Percentiles rank a stretch among this genome's conserved stretches.
phyloP scores from a whole-genome alignment of 768 basidiomycete species.

The Polyporus arcularius region DNA sequence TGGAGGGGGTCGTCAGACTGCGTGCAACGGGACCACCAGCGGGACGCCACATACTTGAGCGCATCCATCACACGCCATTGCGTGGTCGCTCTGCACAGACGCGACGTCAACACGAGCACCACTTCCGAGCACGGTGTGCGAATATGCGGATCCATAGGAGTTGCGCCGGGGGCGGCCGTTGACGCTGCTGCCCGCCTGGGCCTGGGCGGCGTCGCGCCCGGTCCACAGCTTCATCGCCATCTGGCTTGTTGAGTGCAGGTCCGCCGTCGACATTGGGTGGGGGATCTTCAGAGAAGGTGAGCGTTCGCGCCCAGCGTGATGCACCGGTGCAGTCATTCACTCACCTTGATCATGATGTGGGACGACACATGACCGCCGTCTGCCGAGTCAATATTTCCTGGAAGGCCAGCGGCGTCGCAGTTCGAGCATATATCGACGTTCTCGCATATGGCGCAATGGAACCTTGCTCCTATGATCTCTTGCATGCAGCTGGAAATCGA shows the following conservation, averaged over 20 bases:
- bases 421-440: slow-evolving; percentile 84
- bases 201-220: slow-evolving; percentile 68
- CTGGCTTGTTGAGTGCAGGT: slow-evolving; percentile 76
- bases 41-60: slow-evolving; percentile 44
- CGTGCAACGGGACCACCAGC: background rate
- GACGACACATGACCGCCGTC: slow-evolving; percentile 81
- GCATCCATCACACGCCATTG: slow-evolving; percentile 62
- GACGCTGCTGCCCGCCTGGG: slow-evolving; percentile 41
- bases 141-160: slow-evolving; percentile 63
- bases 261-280: slow-evolving; percentile 69
- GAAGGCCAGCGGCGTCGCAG: slow-evolving; percentile 84
- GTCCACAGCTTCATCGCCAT: slow-evolving; percentile 77
- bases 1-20: background rate
- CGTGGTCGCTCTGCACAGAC: slow-evolving; percentile 49
- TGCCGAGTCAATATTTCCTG: slow-evolving; percentile 75
- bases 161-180: slow-evolving; percentile 49
- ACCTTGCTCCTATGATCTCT: slow-evolving; percentile 90
- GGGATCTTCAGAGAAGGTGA: slow-evolving; percentile 64
- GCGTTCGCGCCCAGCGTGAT: background rate
- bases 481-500: slow-evolving; percentile 65
- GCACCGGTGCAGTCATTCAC: background rate
- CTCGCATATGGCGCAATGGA: slow-evolving; percentile 90
- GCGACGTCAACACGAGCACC: slow-evolving; percentile 22
- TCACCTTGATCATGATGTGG: slow-evolving; percentile 93
- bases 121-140: slow-evolving; percentile 68